phyloP scores from a whole-genome alignment of 1,139 yeast species.

The Nakaseomyces bracarensis region DNA sequence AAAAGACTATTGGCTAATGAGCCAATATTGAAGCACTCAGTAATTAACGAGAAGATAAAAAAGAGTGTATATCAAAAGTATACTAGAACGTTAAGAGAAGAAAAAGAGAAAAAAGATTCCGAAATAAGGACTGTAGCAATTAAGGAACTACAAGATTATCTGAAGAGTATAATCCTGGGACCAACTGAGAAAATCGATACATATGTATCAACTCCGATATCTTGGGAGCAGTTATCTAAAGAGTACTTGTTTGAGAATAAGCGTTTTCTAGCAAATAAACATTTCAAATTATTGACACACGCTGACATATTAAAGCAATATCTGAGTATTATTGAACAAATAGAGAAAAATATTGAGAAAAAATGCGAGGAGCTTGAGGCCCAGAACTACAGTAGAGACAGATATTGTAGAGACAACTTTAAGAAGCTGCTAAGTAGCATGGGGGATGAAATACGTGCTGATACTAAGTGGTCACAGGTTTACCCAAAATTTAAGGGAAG shows the following conservation, averaged over 20 bases:
- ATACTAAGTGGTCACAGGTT: constrained; percentile 53
- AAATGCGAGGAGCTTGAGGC: constrained; percentile 35
- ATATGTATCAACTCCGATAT: constrained; percentile 6
- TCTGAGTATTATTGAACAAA: constrained; percentile 36
- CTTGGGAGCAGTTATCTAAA: constrained; percentile 26
- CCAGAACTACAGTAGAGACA: constrained; percentile 46
- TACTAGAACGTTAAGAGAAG: constrained; percentile 36
- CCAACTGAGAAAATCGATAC: constrained; percentile 9
- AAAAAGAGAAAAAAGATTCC: constrained; percentile 33
- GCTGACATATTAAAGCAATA: constrained; percentile 51
- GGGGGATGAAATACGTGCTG: constrained; percentile 38
- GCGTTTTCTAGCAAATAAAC: constrained; percentile 52
- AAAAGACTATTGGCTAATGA: constrained; percentile 49
- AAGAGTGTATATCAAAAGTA: constrained; percentile 46
- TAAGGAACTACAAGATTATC: constrained; percentile 44
- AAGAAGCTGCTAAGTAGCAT: constrained; percentile 39
- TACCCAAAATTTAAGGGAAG: constrained; percentile 48
- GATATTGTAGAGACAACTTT: constrained; percentile 58
- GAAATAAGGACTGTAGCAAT: constrained; percentile 43
- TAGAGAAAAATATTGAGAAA: constrained; percentile 28
- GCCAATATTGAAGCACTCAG: constrained; percentile 57
- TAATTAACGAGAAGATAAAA: constrained; percentile 51
- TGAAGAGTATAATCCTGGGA: constrained; percentile 21
- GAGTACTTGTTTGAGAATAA: constrained; percentile 43
- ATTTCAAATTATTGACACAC: constrained; percentile 44